Evolutionary conservation across 2,329 filamentous ascomycete genomes (phyloP).

Genomic region (Neoascochyta sp.): DNA sequence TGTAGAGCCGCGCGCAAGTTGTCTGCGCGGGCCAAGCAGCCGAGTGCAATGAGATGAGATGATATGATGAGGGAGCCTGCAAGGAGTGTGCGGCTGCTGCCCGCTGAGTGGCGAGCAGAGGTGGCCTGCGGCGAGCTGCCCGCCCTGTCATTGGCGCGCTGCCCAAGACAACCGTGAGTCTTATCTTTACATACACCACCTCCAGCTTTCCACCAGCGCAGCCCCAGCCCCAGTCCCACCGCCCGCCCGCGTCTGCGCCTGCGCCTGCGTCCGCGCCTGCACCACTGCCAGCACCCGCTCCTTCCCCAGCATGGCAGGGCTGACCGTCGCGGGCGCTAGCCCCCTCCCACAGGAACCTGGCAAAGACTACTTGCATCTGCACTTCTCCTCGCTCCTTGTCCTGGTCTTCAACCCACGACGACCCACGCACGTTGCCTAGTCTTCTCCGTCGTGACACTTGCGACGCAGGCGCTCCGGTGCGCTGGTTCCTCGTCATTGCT

Average conservation of each 20-base stretch:
- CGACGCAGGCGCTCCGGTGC: conserved; percentile 32
- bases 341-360: conserved; percentile 30
- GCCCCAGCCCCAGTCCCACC: too few relatives aligned
- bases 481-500: conserved; percentile 28
- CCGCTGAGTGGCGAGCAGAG: conserved; percentile 4
- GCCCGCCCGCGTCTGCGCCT: too few relatives aligned
- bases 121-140: conserved; percentile 13
- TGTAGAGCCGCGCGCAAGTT: conserved; percentile 12
- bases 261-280: too few relatives aligned
- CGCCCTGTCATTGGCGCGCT: conserved; percentile 14
- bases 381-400: conserved; percentile 10
- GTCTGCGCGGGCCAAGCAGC: too few relatives aligned
- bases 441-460: conserved; percentile 23
- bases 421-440: conserved; percentile 17
- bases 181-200: conserved; percentile 24
- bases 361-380: conserved; percentile 32
- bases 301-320: conserved; percentile 22
- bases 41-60: too few relatives aligned
- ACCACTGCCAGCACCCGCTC: conserved; percentile 15
- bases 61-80: too few relatives aligned
- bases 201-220: conserved; percentile 17
- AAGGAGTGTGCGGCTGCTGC: conserved; percentile 17
- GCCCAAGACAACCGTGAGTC: conserved; percentile 11
- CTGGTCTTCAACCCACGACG: conserved; percentile 15
- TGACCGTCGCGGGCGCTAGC: conserved; percentile 33